Percentiles rank a stretch among this genome's conserved stretches.
phyloP scores from a whole-genome alignment of 768 basidiomycete species.

The Hirschioporus abietinus region DNA sequence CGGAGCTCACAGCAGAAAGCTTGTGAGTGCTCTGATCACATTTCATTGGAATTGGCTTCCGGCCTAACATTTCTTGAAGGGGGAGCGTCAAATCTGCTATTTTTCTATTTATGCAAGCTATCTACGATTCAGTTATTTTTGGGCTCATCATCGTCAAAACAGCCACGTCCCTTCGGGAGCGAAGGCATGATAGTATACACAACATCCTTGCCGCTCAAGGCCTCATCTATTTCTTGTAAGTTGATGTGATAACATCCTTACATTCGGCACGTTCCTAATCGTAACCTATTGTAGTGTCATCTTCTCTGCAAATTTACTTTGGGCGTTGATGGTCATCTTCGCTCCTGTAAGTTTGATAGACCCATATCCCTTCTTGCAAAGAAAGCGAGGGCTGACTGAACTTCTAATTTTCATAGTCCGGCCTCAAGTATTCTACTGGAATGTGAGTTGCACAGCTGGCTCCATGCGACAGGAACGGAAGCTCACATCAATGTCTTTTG shows the following conservation, averaged over 20 bases:
- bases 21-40: background rate
- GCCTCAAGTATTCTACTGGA: slow-evolving; percentile 3
- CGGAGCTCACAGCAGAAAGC: background rate
- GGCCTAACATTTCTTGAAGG: background rate
- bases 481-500: no score
- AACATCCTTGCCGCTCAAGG: background rate
- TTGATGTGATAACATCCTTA: background rate
- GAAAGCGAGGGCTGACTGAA: background rate
- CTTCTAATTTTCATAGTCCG: background rate
- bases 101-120: background rate
- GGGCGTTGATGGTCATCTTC: slow-evolving; percentile 3
- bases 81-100: background rate
- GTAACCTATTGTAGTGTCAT: background rate
- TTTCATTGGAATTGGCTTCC: background rate
- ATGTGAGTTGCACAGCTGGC: background rate
- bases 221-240: background rate
- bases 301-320: slow-evolving; percentile 4
- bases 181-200: background rate
- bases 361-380: background rate
- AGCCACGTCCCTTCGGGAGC: background rate
- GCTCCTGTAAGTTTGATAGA: background rate
- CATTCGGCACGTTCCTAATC: no score
- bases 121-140: slow-evolving; percentile 3
- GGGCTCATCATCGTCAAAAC: background rate
- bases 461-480: no score